Evolutionary conservation across 2,329 filamentous ascomycete species (phyloP), one percentile per base, ranked within the genome.

Genomic region (Diaporthe citriasiana): DNA sequence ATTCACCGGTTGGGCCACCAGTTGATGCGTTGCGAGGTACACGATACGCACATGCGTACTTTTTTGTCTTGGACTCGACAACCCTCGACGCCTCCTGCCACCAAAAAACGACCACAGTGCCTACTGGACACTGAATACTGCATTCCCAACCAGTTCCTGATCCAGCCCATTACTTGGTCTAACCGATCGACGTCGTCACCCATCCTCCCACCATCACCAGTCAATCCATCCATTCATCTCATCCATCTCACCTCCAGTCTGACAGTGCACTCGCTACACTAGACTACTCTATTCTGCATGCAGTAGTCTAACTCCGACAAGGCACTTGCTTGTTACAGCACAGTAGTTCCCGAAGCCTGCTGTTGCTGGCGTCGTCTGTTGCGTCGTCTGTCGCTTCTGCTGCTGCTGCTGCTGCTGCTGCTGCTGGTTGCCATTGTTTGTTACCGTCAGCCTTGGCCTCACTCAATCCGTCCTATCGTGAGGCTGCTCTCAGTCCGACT

Each of bases 81-180:
- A 27, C 19, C 30, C 45, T 66, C 42, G 60, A 51, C 45, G 22
- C 10, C 57, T 12, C 57, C 57, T 30, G 40, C 38, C 22, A 50
- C 47, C n/a, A n/a, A n/a, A n/a, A n/a, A 45, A 17, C 42, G 7
- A 19, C 12, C 45, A 50, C 45, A 50, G 8, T 50, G 45, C 45
- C 45, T 50, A n/a, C n/a, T n/a, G n/a, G n/a, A n/a, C n/a, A n/a
- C n/a, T n/a, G n/a, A n/a, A n/a, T n/a, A n/a, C n/a, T n/a, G n/a
- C n/a, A n/a, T n/a, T 38, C 63, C 63, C 63, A 68, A 68, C 63
- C 63, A 68, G 63, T 68, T 68, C 63, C 63, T 33, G 47, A 30
- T 19, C 33, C 63, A 68, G 63, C 63, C 63, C 63, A 68, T 33
- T 22, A 68, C 47, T 22, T 51, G 22, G 45, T 50, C 45, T 35